These are phyloP conservation scores for Sherardia arvensis DNA, from an alignment of 257 asterid genomes.

Conservation along the genomic window DNA sequence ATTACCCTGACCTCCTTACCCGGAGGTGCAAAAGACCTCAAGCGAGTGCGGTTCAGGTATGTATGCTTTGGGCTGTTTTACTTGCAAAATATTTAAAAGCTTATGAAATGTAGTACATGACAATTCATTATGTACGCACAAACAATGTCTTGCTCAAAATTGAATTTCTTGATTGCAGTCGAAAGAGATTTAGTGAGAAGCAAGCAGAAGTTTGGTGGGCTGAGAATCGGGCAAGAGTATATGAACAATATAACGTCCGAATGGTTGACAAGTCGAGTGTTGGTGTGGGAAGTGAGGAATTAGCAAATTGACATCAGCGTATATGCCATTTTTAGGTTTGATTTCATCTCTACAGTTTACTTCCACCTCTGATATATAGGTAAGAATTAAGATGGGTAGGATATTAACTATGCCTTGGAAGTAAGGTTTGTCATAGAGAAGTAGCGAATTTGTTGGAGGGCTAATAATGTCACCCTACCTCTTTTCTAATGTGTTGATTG, in stretches of 20 bases:
- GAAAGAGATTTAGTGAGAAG: slow-evolving; percentile 53
- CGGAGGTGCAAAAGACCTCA: slow-evolving; percentile 84
- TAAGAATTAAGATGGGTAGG: slow-evolving; percentile 20
- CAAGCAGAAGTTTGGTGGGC: slow-evolving; percentile 63
- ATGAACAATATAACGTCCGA: slow-evolving; percentile 51
- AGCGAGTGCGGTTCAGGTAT: slow-evolving; percentile 98
- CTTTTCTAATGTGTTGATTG: not conserved
- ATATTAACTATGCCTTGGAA: slow-evolving; percentile 16
- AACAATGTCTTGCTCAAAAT: not conserved
- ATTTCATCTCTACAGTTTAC: slow-evolving; percentile 15
- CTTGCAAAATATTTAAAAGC: not conserved
- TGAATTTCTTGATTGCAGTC: slow-evolving; percentile 49
- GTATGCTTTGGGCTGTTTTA: slow-evolving; percentile 11
- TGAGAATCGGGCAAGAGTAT: slow-evolving; percentile 52
- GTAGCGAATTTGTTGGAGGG: slow-evolving; percentile 25
- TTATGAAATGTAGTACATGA: not conserved
- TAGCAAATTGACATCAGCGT: slow-evolving; percentile 29
- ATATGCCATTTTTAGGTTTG: slow-evolving; percentile 16
- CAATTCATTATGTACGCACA: not conserved
- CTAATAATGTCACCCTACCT: slow-evolving; percentile 6
- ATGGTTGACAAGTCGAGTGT: slow-evolving; percentile 43
- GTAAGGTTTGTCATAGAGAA: slow-evolving; percentile 23
- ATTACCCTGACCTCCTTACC: slow-evolving; percentile 89
- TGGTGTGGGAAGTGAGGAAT: slow-evolving; percentile 50
- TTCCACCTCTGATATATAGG: slow-evolving; percentile 16